Evolutionary conservation across 768 basidiomycete genomes (phyloP), one percentile per base, ranked within the genome.

Genomic region (Chiua virens): DNA sequence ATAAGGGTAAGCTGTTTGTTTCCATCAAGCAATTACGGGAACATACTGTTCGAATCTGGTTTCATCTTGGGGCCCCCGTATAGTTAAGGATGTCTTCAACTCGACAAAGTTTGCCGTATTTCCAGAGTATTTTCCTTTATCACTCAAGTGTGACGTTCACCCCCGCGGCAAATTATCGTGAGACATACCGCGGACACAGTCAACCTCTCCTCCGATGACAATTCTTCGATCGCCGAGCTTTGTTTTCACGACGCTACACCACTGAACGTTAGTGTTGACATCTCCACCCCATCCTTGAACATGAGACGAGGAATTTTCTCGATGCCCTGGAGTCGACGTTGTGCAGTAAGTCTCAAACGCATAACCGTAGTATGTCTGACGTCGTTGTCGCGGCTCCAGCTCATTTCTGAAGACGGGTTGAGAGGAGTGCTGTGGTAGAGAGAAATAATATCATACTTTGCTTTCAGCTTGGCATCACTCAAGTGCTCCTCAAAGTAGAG

Each of bases 321-420:
- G 54, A 53, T 37, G 51, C 1, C 64, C 62, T 8, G 67, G 67
- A 22, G 54, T 47, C 25, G 73, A 63, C 3, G 70, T 68, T 14
- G 92, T 94, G 67, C 89, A 92, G 60, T 86, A 95, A 15, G 90
- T 88, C 65, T 95, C 92, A 57, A 95, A 95, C 0, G 91, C 80
- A 67, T 94, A 94, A 17, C 91, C 92, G 65, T 86, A 90, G 67
- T 95, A 95, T 9, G 78, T 78, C 62, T 85, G 81, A 22, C 77
- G 70, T 2, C 79, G 80, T 27, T 87, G 85, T 13, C 78, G 79
- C 11, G 81, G 79, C n/a, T 79, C 71, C 71, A 86, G 76, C 50
- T 85, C 72, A 47, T 87, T 80, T 62, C 92, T 92, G 30, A 8
- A 37, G 35, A 43, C 43, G 20, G 14, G 41, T 23, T 57, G 38